phyloP scores from a whole-genome alignment of 768 basidiomycete species.

The Naganishia kalamii region DNA sequence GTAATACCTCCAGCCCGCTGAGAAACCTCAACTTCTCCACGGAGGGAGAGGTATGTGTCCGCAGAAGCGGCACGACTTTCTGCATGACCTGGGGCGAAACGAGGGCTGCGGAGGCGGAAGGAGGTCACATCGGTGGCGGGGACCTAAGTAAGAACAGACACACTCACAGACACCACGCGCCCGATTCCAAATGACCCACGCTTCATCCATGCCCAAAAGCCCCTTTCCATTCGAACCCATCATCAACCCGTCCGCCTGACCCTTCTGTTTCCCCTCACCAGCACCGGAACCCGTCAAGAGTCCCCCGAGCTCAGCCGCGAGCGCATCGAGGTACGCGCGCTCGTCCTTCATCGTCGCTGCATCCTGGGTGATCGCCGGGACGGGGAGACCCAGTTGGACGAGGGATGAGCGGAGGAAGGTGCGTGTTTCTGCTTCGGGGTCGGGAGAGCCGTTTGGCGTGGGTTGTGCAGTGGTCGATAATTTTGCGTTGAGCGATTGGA shows the following conservation, averaged over 20 bases:
- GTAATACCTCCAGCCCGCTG: slow-evolving; percentile 72
- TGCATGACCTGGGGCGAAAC: slow-evolving; percentile 82
- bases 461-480: slow-evolving; percentile 53
- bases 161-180: slow-evolving; percentile 78
- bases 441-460: slow-evolving; percentile 1
- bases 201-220: slow-evolving; percentile 80
- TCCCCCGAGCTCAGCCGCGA: slow-evolving; percentile 72
- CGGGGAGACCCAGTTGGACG: slow-evolving; percentile 78
- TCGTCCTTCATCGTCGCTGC: slow-evolving; percentile 69
- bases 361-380: slow-evolving; percentile 73
- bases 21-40: slow-evolving; percentile 63
- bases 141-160: neutral
- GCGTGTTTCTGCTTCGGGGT: slow-evolving; percentile 55
- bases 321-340: slow-evolving; percentile 65
- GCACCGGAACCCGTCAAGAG: slow-evolving; percentile 62
- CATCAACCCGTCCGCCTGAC: slow-evolving; percentile 54
- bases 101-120: slow-evolving; percentile 56
- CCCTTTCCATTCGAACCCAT: slow-evolving; percentile 56
- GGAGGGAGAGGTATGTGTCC: slow-evolving; percentile 59
- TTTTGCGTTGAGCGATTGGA: slow-evolving; percentile 77
- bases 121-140: no score
- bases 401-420: slow-evolving; percentile 83
- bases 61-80: slow-evolving; percentile 64
- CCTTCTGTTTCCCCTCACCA: slow-evolving; percentile 24
- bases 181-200: slow-evolving; percentile 93